Base-by-base conservation (phyloP, 345 rosid genomes). In the Populus simonii region DNA sequence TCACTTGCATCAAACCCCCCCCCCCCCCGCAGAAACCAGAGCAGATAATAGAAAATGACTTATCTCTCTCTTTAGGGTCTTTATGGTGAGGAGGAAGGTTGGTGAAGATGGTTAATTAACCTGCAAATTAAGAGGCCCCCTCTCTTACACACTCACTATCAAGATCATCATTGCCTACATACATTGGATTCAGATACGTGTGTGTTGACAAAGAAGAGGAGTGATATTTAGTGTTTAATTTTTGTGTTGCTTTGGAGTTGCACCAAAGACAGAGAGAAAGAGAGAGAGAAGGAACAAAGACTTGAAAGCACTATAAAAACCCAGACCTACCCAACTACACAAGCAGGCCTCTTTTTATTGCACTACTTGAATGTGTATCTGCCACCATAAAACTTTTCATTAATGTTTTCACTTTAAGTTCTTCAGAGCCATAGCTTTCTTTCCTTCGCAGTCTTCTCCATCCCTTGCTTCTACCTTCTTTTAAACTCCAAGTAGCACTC, bases 311-410 rank as follows among this genome's bases (percentile, higher is more conserved):
- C 73, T 84, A 88, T 86, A 87, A 91, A 87, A 85, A 83, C 88
- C 71, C 85, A 88, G 82, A 93, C 92, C 93, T 91, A 92, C 94
- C 92, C 89, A 92, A 87, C 90, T 71, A 85, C 53, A 41, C 22
- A 36, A 83, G 83, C 78, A 82, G 68, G 59, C 79, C 86, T 74
- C 92, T 85, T 88, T 92, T 93, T 89, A 93, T 90, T 92, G 87
- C 95, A 82, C 88, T 85, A 80, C 89, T 92, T 93, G 91, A 92
- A 90, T 94, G 90, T 89, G 71, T 79, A 92, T 86, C 99, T 95
- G 94, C 92, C 95, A 80, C 88, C 88, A 71, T 72, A 67, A 76
- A 66, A 69, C 86, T 87, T 80, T 72, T 83, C 84, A 86, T 90
- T 87, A 88, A 83, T 91, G 76, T 76, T 78, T 38, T 68, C 51